Evolutionary conservation across 441 rosid genomes (phyloP), one percentile per base, ranked within the genome.

Genomic region (Adansonia gregorii): DNA sequence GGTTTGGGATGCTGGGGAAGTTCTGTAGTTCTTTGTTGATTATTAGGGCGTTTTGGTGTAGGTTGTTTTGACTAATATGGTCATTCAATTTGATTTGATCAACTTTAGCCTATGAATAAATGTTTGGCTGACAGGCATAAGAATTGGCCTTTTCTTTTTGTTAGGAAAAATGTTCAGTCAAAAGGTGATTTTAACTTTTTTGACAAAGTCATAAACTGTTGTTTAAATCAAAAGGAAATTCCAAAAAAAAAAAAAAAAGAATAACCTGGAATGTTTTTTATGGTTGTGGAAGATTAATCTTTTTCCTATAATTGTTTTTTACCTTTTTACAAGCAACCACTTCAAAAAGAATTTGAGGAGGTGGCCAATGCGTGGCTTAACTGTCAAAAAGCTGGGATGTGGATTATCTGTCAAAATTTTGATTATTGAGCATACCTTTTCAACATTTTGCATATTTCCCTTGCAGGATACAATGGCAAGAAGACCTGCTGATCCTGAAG

Each of bases 401-500:
- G 1, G 10, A 63, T 59, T 45, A 22, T 48, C 6, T 61, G 20
- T 74, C n/a, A 24, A 24, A 27, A 27, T 46, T 48, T 31, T 72
- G 14, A n/a, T 74, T 45, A 22, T 48, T 14, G 49, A 63, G 43
- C 55, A 22, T 14, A 0, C 8, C 10, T 74, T 15, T 46, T 60
- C 48, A 27, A 24, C 58, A 59, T 15, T 65, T 46, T 60, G 17
- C 54, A 24, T 72, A 9, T 72, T 76, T 22, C 27, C 43, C 48
- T 79, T 76, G 64, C 79, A 97, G 99, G 98, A 94, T 85, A 92
- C 93, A 78, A 93, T 94, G 97, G 88, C 87, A 76, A 89, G 97
- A 86, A 90, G 89, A 81, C 99, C 99, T 10, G 91, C 90, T 58
- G 99, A 97, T 81, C 99, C 99, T 39, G 99, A 97, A 87, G 98